Evolutionary conservation across 805 yeast species (phyloP), one percentile per base, ranked within the genome.

Genomic region (Saturnispora serradocipensis): DNA sequence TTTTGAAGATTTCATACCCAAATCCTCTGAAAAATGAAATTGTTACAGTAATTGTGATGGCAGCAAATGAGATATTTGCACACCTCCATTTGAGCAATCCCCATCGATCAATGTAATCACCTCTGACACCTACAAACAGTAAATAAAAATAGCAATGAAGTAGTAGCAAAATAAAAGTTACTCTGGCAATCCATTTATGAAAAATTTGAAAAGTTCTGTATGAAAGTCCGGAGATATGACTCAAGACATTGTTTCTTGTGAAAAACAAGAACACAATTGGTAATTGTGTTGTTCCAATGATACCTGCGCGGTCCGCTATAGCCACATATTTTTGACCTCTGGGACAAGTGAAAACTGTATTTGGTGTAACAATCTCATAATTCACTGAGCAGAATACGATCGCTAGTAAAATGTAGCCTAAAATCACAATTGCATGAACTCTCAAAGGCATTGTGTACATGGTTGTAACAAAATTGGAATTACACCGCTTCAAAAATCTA

Each of bases 301-400:
- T 75, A 1, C 79, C 81, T 0, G 75, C 64, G 57, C 80, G 63
- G 59, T 76, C 79, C 3, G 76, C 78, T 46, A 59, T 54, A 16
- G 61, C 60, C 27, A 69, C 69, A 49, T 59, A 59, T 13, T 46
- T 52, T 40, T 63, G 66, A 6, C 68, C 67, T 32, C 51, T 58
- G 9, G 56, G 51, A 43, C 67, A 62, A 3, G 61, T 57, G 54
- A 67, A 69, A 6, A 70, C 61, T 3, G 64, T 58, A 53, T 61
- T 67, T 25, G 69, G 70, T 15, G 47, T 51, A 6, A 59, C 56
- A 5, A 58, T 44, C 7, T 56, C 55, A 57, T 67, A 68, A 40
- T 60, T 62, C 36, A 64, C 54, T 38, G 60, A 64, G 38, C 68
- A 67, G 28, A 66, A 54, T 5, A 66, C 36, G 6, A 60, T 43